These are phyloP conservation scores for Dictyostelium purpureum DNA, from an alignment of 78 protist genomes.

Conservation along the genomic window DNA sequence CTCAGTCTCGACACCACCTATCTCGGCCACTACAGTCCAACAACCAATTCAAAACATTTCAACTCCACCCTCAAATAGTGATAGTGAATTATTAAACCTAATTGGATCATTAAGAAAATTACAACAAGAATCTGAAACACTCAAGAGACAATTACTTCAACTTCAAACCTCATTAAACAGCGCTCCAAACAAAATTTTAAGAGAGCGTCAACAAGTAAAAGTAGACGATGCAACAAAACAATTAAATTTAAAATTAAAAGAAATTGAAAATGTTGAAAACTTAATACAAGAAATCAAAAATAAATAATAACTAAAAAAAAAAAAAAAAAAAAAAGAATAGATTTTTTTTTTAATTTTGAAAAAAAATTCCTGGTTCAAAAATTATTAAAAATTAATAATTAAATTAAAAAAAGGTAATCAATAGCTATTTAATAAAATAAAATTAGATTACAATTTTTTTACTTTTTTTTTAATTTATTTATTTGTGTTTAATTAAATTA, in stretches of 20 bases:
- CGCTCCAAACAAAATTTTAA: conserved; percentile 22
- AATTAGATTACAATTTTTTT: too few relatives aligned
- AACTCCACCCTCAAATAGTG: conserved; percentile 2
- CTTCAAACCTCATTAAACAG: neutral
- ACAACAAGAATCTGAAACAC: conserved; percentile 51
- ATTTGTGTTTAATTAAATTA: neutral
- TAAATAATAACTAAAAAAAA: neutral
- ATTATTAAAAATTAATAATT: too few relatives aligned
- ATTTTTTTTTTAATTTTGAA: too few relatives aligned
- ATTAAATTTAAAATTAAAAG: neutral
- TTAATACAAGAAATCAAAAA: conserved; percentile 3
- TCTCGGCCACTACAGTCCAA: too few relatives aligned
- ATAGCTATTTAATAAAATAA: too few relatives aligned
- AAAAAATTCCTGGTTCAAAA: too few relatives aligned
- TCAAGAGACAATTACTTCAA: conserved; percentile 1
- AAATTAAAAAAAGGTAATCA: too few relatives aligned
- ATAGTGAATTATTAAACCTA: neutral
- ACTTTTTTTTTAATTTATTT: too few relatives aligned
- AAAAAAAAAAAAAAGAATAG: too few relatives aligned
- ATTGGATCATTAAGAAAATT: conserved; percentile 18
- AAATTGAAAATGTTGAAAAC: conserved; percentile 16
- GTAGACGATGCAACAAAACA: neutral
- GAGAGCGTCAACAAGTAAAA: conserved; percentile 17
- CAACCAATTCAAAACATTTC: neutral
- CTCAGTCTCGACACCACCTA: neutral